A percentile compares a stretch with the other conserved stretches of the same genome.
Evolutionary conservation across 2,329 filamentous ascomycete species (phyloP).

Genomic region (Thelonectria discophora): DNA sequence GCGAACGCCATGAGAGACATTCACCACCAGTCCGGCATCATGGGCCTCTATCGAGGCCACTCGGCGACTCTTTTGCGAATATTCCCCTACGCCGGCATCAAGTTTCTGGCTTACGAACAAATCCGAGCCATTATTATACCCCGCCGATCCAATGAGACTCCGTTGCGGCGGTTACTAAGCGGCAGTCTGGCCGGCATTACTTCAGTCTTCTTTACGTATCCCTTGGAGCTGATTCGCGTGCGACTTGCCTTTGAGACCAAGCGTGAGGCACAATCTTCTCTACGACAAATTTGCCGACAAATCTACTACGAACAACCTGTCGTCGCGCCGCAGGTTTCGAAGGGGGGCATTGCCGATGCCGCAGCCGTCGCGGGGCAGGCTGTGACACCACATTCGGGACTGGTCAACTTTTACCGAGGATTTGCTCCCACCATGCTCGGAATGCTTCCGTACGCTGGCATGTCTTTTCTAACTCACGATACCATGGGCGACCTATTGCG

Average conservation of each 20-base stretch:
- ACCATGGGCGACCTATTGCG: constrained; percentile 86
- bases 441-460: constrained; percentile 96
- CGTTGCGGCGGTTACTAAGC: constrained; percentile 76
- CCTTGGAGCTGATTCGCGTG: constrained; percentile 90
- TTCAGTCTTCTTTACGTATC: constrained; percentile 96
- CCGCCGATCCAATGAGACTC: constrained; percentile 77
- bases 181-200: constrained; percentile 84
- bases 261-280: constrained; percentile 71
- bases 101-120: constrained; percentile 98
- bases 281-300: constrained; percentile 80
- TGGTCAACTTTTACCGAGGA: constrained; percentile 94
- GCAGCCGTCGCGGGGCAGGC: constrained; percentile 47
- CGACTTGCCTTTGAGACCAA: constrained; percentile 95
- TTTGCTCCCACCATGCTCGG: constrained; percentile 90
- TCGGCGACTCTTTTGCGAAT: constrained; percentile 93
- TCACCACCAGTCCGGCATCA: constrained; percentile 74
- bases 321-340: constrained; percentile 42
- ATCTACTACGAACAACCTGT: constrained; percentile 83
- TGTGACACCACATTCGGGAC: constrained; percentile 68
- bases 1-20: constrained; percentile 86
- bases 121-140: constrained; percentile 83
- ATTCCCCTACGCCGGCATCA: constrained; percentile 97
- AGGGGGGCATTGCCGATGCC: constrained; percentile 44
- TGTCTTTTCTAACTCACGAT: constrained; percentile 96
- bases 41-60: constrained; percentile 90